phyloP scores from a whole-genome alignment of 768 basidiomycete genomes.

The Podaxis rugospora region DNA sequence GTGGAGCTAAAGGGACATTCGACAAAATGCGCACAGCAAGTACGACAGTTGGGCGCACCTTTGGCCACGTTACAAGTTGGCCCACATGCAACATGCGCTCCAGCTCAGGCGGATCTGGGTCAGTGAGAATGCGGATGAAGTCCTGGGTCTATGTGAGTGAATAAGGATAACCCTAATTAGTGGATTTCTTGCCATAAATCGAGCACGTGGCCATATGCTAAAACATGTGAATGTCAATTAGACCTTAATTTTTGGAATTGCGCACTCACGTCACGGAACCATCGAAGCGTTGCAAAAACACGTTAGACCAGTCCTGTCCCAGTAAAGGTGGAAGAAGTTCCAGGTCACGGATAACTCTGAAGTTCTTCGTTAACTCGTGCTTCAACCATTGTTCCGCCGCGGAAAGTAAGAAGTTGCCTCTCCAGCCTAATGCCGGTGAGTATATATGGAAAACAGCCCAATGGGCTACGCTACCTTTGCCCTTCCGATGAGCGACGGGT shows the following conservation, averaged over 20 bases:
- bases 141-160: conserved; percentile 42
- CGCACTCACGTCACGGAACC: conserved; percentile 77
- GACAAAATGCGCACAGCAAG: not conserved
- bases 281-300: conserved; percentile 93
- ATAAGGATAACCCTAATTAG: not conserved
- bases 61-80: conserved; percentile 93
- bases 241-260: not conserved
- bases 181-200: conserved; percentile 50
- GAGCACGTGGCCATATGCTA: conserved; percentile 84
- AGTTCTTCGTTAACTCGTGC: conserved; percentile 94
- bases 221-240: conserved; percentile 4
- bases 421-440: conserved; percentile 57
- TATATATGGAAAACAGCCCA: conserved; percentile 17
- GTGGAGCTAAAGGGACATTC: conserved; percentile 53
- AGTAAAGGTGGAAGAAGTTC: conserved; percentile 92
- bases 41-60: conserved; percentile 41
- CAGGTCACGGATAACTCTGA: conserved; percentile 95
- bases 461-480: conserved; percentile 57
- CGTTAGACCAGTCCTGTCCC: conserved; percentile 94
- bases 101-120: conserved; percentile 77
- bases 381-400: conserved; percentile 95
- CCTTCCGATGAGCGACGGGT: conserved; percentile 91
- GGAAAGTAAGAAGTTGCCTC: conserved; percentile 90
- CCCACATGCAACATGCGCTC: conserved; percentile 86
- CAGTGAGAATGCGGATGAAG: conserved; percentile 79